Base-by-base conservation (phyloP, 1,284 basidiomycete species). In the Rhodotorula sp. region DNA sequence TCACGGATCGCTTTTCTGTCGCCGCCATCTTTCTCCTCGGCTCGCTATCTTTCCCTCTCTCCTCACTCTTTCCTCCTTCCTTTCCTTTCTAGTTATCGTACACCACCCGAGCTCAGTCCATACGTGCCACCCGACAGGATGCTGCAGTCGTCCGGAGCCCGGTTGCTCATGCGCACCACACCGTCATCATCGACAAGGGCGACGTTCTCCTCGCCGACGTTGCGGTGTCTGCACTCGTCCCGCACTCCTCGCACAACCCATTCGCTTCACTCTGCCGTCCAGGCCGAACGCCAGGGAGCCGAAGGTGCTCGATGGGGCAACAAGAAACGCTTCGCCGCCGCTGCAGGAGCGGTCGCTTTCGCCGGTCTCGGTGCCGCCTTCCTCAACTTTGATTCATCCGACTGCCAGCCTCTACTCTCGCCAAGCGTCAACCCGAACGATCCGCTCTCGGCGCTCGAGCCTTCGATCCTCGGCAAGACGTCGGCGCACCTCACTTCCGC, bases 381-480 rank as follows among this genome's bases (percentile, higher is more conserved):
- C 51, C 45, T 63, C 53, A 45, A 56, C 10, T 54, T 60, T 30
- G 26, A 45, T 14, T 37, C 58, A 3, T 45, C 53, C 10, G 42
- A 42, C 26, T 29, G 55, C 45, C 6, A 30, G 30, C 56, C 58
- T 22, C 62, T 61, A 12, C 30, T 48, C 57, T 59, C 68, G 15
- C 54, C 65, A 18, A 53, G 54, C 18, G 45, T 51, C 51, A 65
- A 72, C 54, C 60, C 59, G 17, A 56, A 59, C 48, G 77, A 78
- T 54, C 76, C 75, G 10, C 65, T 78, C 26, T 66, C 67, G 4
- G 56, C 72, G 6, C 72, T 78, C 33, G 63, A 71, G 26, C 71
- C 75, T 0, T 42, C 63, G 2, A 17, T 54, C 15, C 68, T 77
- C n/a, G 37, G 55, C 0, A 30, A 58, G n/a, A 72, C 75, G 10